These are phyloP conservation scores for Albugo laibachii DNA, from an alignment of 352 stramenopile genomes.

Conservation along the genomic window DNA sequence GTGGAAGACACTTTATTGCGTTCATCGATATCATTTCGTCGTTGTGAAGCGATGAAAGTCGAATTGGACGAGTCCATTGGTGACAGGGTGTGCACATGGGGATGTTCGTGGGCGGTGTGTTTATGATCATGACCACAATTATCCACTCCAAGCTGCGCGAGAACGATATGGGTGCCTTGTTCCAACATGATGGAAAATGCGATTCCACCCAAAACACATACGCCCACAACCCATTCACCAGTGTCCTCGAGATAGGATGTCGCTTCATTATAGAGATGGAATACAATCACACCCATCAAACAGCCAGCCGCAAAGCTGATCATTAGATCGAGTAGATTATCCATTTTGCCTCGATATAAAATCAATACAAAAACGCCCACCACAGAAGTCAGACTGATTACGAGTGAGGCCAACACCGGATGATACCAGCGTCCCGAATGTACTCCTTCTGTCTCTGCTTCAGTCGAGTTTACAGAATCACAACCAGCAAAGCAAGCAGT, in stretches of 20 bases:
- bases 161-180: conserved; percentile 11
- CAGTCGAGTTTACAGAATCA: too few relatives aligned
- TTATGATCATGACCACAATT: conserved; percentile 1
- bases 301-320: conserved; percentile 12
- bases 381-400: conserved; percentile 9
- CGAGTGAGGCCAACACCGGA: conserved; percentile 6
- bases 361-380: conserved; percentile 7
- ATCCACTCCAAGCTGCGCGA: conserved; percentile 10
- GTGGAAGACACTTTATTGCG: too few relatives aligned
- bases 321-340: conserved; percentile 8
- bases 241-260: conserved; percentile 11
- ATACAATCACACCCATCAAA: conserved; percentile 17
- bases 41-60: too few relatives aligned
- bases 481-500: too few relatives aligned
- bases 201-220: conserved; percentile 13
- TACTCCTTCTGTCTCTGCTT: neutral
- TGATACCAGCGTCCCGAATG: neutral
- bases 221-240: conserved; percentile 15
- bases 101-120: neutral
- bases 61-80: too few relatives aligned
- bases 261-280: conserved; percentile 19
- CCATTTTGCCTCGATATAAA: conserved; percentile 5
- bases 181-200: conserved; percentile 15
- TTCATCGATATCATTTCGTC: too few relatives aligned
- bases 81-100: too few relatives aligned